phyloP scores from a whole-genome alignment of 371 early-diverging fungal species.

The Lichtheimia hyalospora region DNA sequence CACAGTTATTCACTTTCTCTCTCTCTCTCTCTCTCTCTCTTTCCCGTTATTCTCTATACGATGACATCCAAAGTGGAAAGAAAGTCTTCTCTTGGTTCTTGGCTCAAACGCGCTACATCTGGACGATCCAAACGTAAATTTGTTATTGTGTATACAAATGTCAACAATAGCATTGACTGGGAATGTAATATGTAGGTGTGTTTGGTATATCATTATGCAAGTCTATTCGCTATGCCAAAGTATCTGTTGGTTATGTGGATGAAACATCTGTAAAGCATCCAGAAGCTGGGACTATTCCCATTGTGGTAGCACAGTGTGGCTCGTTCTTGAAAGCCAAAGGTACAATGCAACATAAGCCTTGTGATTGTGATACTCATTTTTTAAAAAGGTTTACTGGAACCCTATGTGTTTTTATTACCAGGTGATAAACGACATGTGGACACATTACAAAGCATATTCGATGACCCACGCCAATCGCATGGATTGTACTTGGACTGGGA shows the following conservation, averaged over 20 bases:
- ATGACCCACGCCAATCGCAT: conserved; percentile 57
- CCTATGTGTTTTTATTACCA: conserved; percentile 27
- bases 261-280: conserved; percentile 17
- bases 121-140: no score
- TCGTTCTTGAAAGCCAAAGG: conserved; percentile 46
- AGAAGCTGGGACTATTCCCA: conserved; percentile 40
- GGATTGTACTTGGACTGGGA: conserved; percentile 63
- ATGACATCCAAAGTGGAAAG: not conserved
- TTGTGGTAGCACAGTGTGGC: conserved; percentile 51
- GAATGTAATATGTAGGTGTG: conserved; percentile 9
- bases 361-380: not conserved
- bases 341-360: conserved; percentile 11
- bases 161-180: no score
- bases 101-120: not conserved
- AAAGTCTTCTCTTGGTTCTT: not conserved
- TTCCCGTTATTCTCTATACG: not conserved
- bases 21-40: not conserved
- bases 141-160: no score
- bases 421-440: conserved; percentile 56
- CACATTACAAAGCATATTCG: conserved; percentile 56
- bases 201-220: conserved; percentile 22
- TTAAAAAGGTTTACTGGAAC: conserved; percentile 32
- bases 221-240: conserved; percentile 25
- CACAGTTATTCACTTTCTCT: not conserved
- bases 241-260: conserved; percentile 25